Base-by-base conservation (phyloP, 306 rosid genomes). In the Prunus mongolica region DNA sequence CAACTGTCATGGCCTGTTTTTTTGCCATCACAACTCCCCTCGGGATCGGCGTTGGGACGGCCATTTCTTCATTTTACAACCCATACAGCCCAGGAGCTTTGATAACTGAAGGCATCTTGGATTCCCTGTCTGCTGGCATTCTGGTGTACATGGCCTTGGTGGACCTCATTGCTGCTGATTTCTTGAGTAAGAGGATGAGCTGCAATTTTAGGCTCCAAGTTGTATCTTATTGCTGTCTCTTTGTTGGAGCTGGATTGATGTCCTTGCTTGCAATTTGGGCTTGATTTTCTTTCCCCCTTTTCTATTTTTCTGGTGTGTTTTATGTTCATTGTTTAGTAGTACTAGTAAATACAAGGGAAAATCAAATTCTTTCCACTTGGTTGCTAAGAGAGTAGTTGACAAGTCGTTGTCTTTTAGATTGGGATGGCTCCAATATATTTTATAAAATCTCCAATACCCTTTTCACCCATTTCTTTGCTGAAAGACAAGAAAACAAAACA, bases 171-270 rank as follows among this genome's bases (percentile, higher is more conserved):
- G 98, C 99, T 2, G 94, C 99, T 19, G 98, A 96, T 82, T 96
- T 96, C 82, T 84, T 92, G 18, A 92, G 98, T 81, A 91, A 87
- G 87, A 96, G 99, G 57, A 92, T 96, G 99, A 91, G 93, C 76
- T 92, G 99, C 79, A 93, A 96, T 80, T 96, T 96, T 60, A 89
- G 98, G 83, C 78, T 96, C 19, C 99, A 93, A 84, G 51, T 89
- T 5, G 88, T 80, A 0, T 96, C 97, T 20, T 96, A 96, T 34
- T 87, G 86, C 60, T 92, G 83, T 84, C 98, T 96, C 65, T 96
- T 96, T 65, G 90, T 96, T 62, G 99, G 99, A 14, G 99, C 99
- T 46, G 99, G 97, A 34, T 75, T 89, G 80, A 96, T 96, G 99
- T 88, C 99, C 76, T 79, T 75, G 7, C 89, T 96, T 13, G 98